Conservation (phyloP, 768 basidiomycete species). For the Brasilioporus rufonigricans region DNA sequence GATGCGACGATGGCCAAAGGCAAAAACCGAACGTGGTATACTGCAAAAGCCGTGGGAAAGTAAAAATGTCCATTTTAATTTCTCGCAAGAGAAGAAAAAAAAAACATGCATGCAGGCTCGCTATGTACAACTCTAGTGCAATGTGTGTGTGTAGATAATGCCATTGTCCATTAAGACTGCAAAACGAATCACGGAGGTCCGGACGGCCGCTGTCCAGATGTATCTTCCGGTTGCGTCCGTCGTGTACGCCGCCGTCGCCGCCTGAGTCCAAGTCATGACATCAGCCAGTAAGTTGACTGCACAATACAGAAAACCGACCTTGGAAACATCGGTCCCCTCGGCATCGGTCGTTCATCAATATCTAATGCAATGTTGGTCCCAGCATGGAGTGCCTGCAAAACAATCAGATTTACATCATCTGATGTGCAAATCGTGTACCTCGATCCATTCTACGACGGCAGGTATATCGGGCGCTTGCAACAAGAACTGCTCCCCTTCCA, state of each 20-base stretch:
- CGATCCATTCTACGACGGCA: constrained; percentile 93
- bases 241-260: constrained; percentile 30
- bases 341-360: constrained; percentile 90
- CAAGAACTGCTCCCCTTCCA: constrained; percentile 97
- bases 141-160: background rate
- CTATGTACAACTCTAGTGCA: background rate
- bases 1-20: constrained; percentile 30
- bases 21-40: constrained; percentile 33
- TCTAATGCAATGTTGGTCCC: constrained; percentile 91
- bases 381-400: constrained; percentile 77
- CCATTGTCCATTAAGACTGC: background rate
- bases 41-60: constrained; percentile 32
- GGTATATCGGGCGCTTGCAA: constrained; percentile 83
- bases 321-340: constrained; percentile 82
- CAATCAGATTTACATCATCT: constrained; percentile 2
- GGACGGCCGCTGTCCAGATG: background rate
- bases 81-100: background rate
- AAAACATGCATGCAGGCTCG: background rate
- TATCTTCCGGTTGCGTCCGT: constrained; percentile 13
- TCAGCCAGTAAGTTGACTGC: background rate
- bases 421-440: constrained; percentile 49
- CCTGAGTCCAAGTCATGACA: constrained; percentile 11
- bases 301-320: constrained; percentile 40
- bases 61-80: background rate
- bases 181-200: background rate